Percentiles rank a stretch among this genome's conserved stretches.
Conservation (phyloP, 2,329 filamentous ascomycete genomes). For the Colletotrichum sp. region DNA sequence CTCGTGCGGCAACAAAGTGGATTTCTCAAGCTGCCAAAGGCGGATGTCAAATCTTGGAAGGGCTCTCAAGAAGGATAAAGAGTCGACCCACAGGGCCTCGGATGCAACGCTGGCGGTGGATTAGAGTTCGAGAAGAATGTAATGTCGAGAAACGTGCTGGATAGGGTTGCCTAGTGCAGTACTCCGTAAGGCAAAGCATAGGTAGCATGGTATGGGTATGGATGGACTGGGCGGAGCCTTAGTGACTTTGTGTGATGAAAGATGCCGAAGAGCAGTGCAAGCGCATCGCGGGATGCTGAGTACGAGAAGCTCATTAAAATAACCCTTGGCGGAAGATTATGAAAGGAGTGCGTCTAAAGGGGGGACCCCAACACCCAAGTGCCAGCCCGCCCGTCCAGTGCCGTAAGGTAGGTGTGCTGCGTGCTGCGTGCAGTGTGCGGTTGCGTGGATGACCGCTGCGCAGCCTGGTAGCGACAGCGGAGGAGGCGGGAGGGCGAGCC, state of each 20-base stretch:
- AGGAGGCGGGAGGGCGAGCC: slow-evolving; percentile 3
- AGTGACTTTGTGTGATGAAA: neutral
- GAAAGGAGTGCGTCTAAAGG: slow-evolving; percentile 17
- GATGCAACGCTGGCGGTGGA: slow-evolving; percentile 12
- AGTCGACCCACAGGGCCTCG: slow-evolving; percentile 2
- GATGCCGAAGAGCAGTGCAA: neutral
- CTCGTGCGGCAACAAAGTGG: slow-evolving; percentile 15
- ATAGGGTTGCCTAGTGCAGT: slow-evolving; percentile 5
- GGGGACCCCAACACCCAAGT: neutral
- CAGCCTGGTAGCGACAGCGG: neutral
- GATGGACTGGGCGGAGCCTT: neutral
- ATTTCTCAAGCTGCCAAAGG: slow-evolving; percentile 11
- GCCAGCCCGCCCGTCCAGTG: neutral
- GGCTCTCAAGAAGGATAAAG: neutral
- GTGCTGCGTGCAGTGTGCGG: neutral
- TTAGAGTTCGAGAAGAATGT: slow-evolving; percentile 1
- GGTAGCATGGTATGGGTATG: neutral
- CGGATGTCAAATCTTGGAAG: neutral
- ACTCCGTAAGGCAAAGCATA: neutral
- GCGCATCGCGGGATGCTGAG: slow-evolving; percentile 4
- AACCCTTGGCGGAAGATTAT: slow-evolving; percentile 16
- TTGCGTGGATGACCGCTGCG: neutral
- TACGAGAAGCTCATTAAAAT: slow-evolving; percentile 24
- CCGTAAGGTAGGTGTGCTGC: neutral
- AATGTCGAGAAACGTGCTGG: neutral